These are phyloP conservation scores for Yarrowia galli DNA, from an alignment of 1,139 yeast species.

Conservation along the genomic window DNA sequence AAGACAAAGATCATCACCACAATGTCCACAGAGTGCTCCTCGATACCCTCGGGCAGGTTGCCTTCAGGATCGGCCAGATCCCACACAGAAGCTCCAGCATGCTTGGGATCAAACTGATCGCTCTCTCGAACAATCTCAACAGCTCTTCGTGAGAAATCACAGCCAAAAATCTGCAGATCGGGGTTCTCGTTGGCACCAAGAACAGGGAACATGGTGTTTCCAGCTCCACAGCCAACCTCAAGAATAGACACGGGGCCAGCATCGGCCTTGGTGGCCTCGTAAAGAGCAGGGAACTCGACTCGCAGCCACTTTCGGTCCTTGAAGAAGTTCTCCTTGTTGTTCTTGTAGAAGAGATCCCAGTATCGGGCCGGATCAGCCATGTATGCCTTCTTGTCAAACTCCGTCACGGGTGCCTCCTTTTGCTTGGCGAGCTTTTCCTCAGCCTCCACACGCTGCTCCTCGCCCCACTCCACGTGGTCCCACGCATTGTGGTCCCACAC, in stretches of 20 bases:
- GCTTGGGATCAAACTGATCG: slow-evolving; percentile 65
- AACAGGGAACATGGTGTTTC: slow-evolving; percentile 93
- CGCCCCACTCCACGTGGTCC: slow-evolving; percentile 98
- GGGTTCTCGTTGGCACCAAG: slow-evolving; percentile 81
- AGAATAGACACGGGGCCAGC: slow-evolving; percentile 76
- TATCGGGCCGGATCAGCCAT: slow-evolving; percentile 89
- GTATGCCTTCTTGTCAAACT: slow-evolving; percentile 78
- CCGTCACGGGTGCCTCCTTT: slow-evolving; percentile 80
- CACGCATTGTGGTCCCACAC: slow-evolving; percentile 96
- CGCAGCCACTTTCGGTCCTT: slow-evolving; percentile 96
- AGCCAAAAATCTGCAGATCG: slow-evolving; percentile 77
- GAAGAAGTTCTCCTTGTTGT: slow-evolving; percentile 91
- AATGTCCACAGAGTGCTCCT: slow-evolving; percentile 82
- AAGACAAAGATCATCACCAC: slow-evolving; percentile 94
- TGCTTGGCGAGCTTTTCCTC: slow-evolving; percentile 77
- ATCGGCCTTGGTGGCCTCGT: slow-evolving; percentile 74
- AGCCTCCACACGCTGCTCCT: slow-evolving; percentile 81
- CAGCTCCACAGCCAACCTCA: slow-evolving; percentile 99
- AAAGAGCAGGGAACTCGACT: slow-evolving; percentile 88
- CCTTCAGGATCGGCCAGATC: slow-evolving; percentile 84
- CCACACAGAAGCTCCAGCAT: slow-evolving; percentile 92
- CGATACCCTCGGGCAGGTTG: slow-evolving; percentile 80
- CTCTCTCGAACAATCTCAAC: slow-evolving; percentile 79
- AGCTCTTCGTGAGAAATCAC: slow-evolving; percentile 90
- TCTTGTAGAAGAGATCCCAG: slow-evolving; percentile 94